These are phyloP conservation scores for Fragaria nilgerrensis DNA, from an alignment of 306 rosid genomes.

Conservation along the genomic window DNA sequence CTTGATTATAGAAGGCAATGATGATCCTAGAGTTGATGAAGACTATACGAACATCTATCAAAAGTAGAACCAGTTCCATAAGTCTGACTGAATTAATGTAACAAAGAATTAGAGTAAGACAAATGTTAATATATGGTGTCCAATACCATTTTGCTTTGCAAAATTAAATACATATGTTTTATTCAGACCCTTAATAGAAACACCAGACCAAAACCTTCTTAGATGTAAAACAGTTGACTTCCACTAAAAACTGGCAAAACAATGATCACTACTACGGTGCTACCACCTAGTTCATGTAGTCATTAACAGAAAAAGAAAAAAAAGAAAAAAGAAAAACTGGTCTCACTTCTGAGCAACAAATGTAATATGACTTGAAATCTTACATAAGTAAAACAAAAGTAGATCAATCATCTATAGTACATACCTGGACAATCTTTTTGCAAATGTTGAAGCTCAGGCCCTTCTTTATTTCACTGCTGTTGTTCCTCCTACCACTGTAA, in stretches of 20 bases:
- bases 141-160: background rate
- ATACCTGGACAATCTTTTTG: conserved; percentile 66
- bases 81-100: background rate
- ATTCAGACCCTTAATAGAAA: background rate
- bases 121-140: background rate
- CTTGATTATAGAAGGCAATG: too few relatives aligned
- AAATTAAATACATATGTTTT: background rate
- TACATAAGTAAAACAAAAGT: background rate
- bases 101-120: background rate
- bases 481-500: conserved; percentile 32
- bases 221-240: background rate
- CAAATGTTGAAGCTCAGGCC: conserved; percentile 66
- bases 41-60: background rate
- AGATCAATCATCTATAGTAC: background rate
- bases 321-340: background rate
- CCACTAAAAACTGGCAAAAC: background rate
- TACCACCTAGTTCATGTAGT: background rate
- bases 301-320: background rate
- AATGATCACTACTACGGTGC: background rate
- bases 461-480: conserved; percentile 44
- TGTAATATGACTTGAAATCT: background rate
- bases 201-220: background rate
- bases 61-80: background rate
- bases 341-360: background rate
- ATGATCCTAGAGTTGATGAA: background rate